A percentile compares a stretch with the other conserved stretches of the same genome.
Evolutionary conservation across 306 rosid genomes (phyloP).

Genomic region (Betula pendula): DNA sequence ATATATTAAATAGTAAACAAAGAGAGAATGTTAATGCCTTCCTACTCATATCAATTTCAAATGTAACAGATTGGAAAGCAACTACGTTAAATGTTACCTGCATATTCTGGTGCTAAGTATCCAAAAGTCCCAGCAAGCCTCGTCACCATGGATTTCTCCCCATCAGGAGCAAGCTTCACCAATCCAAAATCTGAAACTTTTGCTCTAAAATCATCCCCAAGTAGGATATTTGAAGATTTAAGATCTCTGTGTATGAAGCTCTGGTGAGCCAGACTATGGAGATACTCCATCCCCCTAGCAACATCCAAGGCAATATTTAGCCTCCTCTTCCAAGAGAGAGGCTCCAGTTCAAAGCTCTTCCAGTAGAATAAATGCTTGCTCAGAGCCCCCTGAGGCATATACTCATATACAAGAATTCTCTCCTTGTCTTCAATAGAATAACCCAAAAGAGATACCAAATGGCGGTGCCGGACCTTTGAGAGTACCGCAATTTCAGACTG

Average conservation of each 20-base stretch:
- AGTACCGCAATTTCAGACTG: constrained; percentile 95
- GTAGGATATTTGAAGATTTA: constrained; percentile 88
- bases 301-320: constrained; percentile 94
- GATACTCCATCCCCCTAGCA: constrained; percentile 98
- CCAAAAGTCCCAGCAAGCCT: constrained; percentile 98
- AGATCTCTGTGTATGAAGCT: constrained; percentile 99
- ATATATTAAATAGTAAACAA: not conserved
- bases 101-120: constrained; percentile 97
- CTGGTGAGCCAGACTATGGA: constrained; percentile 83
- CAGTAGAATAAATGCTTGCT: constrained; percentile 94
- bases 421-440: constrained; percentile 75
- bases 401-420: constrained; percentile 88
- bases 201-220: constrained; percentile 84
- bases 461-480: constrained; percentile 95
- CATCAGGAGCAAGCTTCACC: constrained; percentile 97
- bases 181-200: constrained; percentile 94
- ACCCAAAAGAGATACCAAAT: constrained; percentile 89
- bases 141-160: constrained; percentile 84
- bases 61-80: constrained; percentile 4
- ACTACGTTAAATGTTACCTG: constrained; percentile 50
- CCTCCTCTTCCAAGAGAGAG: constrained; percentile 97
- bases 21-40: not conserved
- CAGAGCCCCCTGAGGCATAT: constrained; percentile 98
- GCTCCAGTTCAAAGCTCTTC: constrained; percentile 70
- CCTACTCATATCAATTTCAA: not conserved